Evolutionary conservation across 768 basidiomycete species (phyloP), one percentile per base, ranked within the genome.

Genomic region (Kwoniella newhampshirensis): DNA sequence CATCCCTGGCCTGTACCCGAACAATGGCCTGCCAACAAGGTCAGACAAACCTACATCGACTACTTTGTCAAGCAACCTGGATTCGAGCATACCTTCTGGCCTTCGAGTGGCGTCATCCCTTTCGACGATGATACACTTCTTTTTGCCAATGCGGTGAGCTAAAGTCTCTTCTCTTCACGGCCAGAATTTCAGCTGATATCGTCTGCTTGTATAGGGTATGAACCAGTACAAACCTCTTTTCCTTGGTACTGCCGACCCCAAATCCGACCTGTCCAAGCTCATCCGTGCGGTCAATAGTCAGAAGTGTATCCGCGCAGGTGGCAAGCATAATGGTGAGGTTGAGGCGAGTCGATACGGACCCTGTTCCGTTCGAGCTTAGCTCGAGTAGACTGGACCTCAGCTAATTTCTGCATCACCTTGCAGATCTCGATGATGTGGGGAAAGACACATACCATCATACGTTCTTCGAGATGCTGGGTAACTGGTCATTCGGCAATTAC

Each of bases 401-500:
- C 32, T 32, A 32, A 6, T 6, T 32, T 32, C 46, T 42, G 40
- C 21, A 6, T 42, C 36, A 21, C 20, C 12, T 11, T 17, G 26
- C 61, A 98, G 96, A 99, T 78, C 82, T 99, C 56, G 96, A 99
- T 74, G 96, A 99, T 78, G 96, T 99, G 56, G 96, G 96, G 36
- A 94, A 92, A 78, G 96, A 97, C 75, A 93, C 91, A 1, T 97
- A 97, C 76, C 94, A 97, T 58, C 79, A 94, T 73, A 96, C 91
- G 1, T 93, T 94, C 79, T 99, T 99, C 71, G 96, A 99, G 79
- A 99, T 99, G 96, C 79, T 99, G 62, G 96, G 96, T 36, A 99
- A 99, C 77, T 99, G 96, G 96, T 97, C 93, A 3, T 99, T 98
- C 66, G 96, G 96, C 0, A 93, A 99, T 77, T 99, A 99, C 80